phyloP scores from a whole-genome alignment of 176 grass and related monocot genomes.

The Puya raimondii region DNA sequence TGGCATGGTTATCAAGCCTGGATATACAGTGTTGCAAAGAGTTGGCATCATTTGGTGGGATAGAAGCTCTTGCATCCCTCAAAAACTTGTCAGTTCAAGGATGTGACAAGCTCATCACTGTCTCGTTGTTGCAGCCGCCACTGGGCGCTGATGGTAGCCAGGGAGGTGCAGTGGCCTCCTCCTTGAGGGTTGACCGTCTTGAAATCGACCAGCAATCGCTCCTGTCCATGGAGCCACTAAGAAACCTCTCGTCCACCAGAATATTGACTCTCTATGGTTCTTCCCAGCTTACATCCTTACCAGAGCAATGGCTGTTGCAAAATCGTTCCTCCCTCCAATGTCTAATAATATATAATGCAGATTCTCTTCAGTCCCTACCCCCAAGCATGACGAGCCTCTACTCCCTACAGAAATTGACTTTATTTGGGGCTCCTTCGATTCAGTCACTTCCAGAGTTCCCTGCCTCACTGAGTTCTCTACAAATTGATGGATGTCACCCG shows the following conservation, averaged over 20 bases:
- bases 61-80: not conserved
- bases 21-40: not conserved
- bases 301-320: not conserved
- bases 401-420: not conserved
- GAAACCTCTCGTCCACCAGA: not conserved
- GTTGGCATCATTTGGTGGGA: conserved; percentile 2
- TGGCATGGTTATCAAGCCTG: not conserved
- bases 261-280: not conserved
- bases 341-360: not conserved
- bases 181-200: not conserved
- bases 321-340: not conserved
- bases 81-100: not conserved
- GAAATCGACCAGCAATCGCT: not conserved
- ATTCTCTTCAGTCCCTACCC: not conserved
- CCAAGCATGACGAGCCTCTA: not conserved
- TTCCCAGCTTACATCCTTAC: not conserved
- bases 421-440: not conserved
- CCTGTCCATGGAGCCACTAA: not conserved
- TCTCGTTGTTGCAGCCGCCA: not conserved
- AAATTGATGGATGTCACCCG: not conserved
- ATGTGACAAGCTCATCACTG: not conserved
- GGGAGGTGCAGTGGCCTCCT: not conserved
- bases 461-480: not conserved
- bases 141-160: not conserved
- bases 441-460: not conserved